These are phyloP conservation scores for Trichoderma sp. DNA, from an alignment of 2,329 filamentous ascomycete species.

Conservation along the genomic window DNA sequence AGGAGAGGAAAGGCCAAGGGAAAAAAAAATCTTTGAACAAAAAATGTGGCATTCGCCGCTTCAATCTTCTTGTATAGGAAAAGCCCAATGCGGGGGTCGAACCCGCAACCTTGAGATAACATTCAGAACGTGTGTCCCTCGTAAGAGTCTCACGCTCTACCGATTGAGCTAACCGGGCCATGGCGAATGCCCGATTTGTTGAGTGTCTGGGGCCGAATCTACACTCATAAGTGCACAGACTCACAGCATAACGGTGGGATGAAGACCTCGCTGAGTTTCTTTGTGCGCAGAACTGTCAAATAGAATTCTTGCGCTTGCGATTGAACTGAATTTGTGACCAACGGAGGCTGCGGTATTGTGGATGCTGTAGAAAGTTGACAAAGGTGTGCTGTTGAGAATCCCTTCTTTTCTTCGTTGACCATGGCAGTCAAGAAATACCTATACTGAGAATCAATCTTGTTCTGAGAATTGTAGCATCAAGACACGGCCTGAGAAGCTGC, in stretches of 20 bases:
- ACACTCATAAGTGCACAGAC: too few species aligned
- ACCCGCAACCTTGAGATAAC: constrained; percentile 60
- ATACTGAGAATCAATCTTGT: neutral
- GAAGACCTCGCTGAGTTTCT: too few species aligned
- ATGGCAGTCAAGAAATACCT: neutral
- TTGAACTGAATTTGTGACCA: too few species aligned
- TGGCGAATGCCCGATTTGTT: neutral
- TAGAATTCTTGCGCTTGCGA: too few species aligned
- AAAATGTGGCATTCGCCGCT: neutral
- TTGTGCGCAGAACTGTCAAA: too few species aligned
- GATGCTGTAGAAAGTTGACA: too few species aligned
- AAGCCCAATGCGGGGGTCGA: constrained; percentile 50
- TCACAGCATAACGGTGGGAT: too few species aligned
- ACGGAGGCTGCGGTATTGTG: too few species aligned
- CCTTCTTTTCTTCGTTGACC: neutral
- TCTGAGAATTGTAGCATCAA: neutral
- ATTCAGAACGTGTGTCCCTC: constrained; percentile 24
- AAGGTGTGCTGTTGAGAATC: neutral
- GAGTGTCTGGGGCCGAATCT: accelerated
- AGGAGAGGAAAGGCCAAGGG: too few species aligned
- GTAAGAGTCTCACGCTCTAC: constrained; percentile 72
- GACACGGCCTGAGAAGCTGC: neutral
- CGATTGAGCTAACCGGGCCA: constrained; percentile 45
- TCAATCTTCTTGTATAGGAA: constrained; percentile 37
- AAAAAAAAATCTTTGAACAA: too few species aligned